A percentile compares a stretch with the other conserved stretches of the same genome.
phyloP scores from a whole-genome alignment of 768 basidiomycete genomes.

The Mycena vulgaris region DNA sequence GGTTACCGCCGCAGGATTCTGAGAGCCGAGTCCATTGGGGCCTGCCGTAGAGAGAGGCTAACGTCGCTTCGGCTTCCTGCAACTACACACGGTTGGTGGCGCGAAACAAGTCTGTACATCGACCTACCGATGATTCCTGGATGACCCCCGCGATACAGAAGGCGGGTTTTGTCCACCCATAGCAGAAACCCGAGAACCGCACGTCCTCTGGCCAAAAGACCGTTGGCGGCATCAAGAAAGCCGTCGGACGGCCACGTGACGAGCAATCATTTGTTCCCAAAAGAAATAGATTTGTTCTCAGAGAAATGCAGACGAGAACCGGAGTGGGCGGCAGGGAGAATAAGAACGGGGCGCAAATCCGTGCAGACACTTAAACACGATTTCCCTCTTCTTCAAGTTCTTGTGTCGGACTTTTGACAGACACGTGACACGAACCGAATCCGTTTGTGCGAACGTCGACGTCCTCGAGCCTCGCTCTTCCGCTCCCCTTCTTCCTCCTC shows the following conservation, averaged over 20 bases:
- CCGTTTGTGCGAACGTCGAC: too few relatives aligned
- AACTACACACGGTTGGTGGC: conserved; percentile 17
- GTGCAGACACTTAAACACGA: too few relatives aligned
- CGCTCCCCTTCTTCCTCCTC: background rate
- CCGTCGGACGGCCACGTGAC: conserved; percentile 50
- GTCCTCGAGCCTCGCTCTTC: too few relatives aligned
- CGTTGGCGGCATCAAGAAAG: conserved; percentile 47
- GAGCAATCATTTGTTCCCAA: conserved; percentile 3
- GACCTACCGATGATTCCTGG: conserved; percentile 49
- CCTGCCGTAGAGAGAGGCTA: conserved; percentile 36
- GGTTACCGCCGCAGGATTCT: conserved; percentile 47
- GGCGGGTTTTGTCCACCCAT: conserved; percentile 69
- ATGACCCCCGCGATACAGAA: conserved; percentile 70
- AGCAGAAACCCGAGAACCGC: conserved; percentile 63
- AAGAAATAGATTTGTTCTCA: too few relatives aligned
- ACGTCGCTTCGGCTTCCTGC: conserved; percentile 39
- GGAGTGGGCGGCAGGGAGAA: too few relatives aligned
- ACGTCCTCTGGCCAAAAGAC: conserved; percentile 76
- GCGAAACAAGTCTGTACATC: too few relatives aligned
- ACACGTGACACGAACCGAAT: background rate
- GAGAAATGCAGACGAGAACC: too few relatives aligned
- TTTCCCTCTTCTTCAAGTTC: too few relatives aligned
- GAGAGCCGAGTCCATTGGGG: conserved; percentile 47
- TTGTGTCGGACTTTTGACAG: too few relatives aligned
- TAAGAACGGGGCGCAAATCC: too few relatives aligned